Evolutionary conservation across 257 asterid genomes (phyloP).

Genomic region (Catharanthus roseus): DNA sequence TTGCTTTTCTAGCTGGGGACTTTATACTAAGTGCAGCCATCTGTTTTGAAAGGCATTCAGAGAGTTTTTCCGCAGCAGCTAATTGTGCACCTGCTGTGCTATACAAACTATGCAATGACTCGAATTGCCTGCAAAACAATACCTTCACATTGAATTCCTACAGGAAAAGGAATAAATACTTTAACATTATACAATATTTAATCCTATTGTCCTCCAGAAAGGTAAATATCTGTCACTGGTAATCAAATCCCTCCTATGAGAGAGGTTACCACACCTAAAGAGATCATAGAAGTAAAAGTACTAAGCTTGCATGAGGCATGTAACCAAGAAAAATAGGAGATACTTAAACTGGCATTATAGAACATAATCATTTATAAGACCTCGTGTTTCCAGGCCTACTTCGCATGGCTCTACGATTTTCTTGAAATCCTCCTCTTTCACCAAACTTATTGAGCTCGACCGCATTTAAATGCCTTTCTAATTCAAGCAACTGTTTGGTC

Average conservation of each 20-base stretch:
- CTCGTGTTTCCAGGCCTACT: conserved; percentile 57
- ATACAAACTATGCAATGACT: conserved; percentile 62
- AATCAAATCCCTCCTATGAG: not conserved
- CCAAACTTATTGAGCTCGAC: conserved; percentile 78
- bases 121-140: conserved; percentile 56
- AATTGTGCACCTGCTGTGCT: conserved; percentile 68
- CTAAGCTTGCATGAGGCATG: not conserved
- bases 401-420: conserved; percentile 38
- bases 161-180: too few relatives aligned
- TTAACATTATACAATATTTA: not conserved
- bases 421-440: conserved; percentile 40
- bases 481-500: conserved; percentile 71
- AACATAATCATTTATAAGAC: conserved; percentile 26
- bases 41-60: conserved; percentile 73
- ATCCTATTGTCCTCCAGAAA: not conserved
- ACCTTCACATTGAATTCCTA: not conserved
- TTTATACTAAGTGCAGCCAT: conserved; percentile 71
- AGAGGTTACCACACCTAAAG: not conserved
- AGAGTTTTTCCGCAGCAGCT: conserved; percentile 82
- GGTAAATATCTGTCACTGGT: not conserved
- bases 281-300: not conserved
- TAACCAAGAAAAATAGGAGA: not conserved
- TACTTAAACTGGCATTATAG: not conserved
- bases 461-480: conserved; percentile 85
- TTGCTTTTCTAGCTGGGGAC: conserved; percentile 44